Base-by-base conservation (phyloP, 805 yeast species). In the Geotrichum ghanense region DNA sequence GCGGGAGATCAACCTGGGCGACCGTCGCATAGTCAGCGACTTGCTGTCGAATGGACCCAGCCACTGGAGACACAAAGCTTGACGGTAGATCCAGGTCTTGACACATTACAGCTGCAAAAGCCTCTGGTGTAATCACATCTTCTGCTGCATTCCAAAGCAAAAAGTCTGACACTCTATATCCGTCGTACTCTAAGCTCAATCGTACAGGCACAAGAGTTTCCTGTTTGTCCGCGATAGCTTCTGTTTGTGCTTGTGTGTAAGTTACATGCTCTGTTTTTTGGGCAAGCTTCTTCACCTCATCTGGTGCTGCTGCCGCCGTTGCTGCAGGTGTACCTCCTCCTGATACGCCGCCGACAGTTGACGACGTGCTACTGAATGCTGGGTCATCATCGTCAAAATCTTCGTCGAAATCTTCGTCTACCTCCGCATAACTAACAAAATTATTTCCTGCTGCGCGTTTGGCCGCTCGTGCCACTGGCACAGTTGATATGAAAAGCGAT, bases 401-500 rank as follows among this genome's bases (percentile, higher is more conserved):
- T 25, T 72, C 76, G 48, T 72, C 76, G 49, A 74, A 73, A 52
- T 79, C 79, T 44, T 75, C 78, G 51, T 85, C 95, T 49, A 78
- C 72, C 60, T 87, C 96, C 0, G 95, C 92, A 58, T 88, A 88
- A 60, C 83, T 85, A 45, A 85, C 77, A 43, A 79, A 81, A 34
- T 74, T 74, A 16, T 48, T 50, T 2, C 58, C 51, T 41, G 76
- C 68, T 9, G 85, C 79, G 55, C 95, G 71, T 61, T 86, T 87
- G 26, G 87, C 80, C 24, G 81, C 74, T 53, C 97, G 74, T 2
- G 56, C 53, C n/a, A 88, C 77, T 1, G 86, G 84, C 21, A 83
- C 80, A 1, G 87, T 82, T 2, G 86, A 75, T 31, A 82, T 72
- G 54, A 81, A 76, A 25, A 89, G 65, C 1, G 94, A 78, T 26